Base-by-base conservation (phyloP, 805 yeast species). In the Wickerhamia fluorescens region DNA sequence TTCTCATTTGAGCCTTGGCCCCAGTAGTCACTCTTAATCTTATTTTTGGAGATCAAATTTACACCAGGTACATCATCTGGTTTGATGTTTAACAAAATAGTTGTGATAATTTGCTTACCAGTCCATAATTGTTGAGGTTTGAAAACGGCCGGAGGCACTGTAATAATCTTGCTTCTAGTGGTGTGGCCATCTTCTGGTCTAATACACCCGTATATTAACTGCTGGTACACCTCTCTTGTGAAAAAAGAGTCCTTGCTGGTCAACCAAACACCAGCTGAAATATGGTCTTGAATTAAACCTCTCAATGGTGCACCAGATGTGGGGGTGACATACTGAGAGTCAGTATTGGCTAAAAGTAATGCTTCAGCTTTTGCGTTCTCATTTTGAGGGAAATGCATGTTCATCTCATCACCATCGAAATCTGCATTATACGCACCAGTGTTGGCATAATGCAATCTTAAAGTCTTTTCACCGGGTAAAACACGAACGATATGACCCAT, bases 361-460 rank as follows among this genome's bases (percentile, higher is more conserved):
- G 98, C 97, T 63, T 92, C 98, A 14, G 97, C 89, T 53, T 88
- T 78, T 7, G 97, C 98, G 45, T 85, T 84, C 63, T 89, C 96
- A 58, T 84, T 87, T 65, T 89, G 98, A 16, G 98, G 98, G 70
- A 89, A 89, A 64, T 89, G 98, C 96, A 89, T 82, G 57, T 89
- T 89, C 98, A 89, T 89, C 67, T 89, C 98, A 61, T 89, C 98
- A 69, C 98, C 98, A 62, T 89, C 98, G 49, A 92, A 89, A 73
- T 89, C 98, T 22, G 97, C 97, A 57, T 89, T 89, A 62, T 89
- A 92, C 24, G 98, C 96, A 62, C 96, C 96, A 25, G 98, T 92
- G 60, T 92, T 92, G 47, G 99, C 99, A 59, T 92, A 92, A 58
- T 92, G 99, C 58, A 92, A 67, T 52, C 99, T 76, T 47, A 92